Evolutionary conservation across 352 stramenopile genomes (phyloP), one percentile per base, ranked within the genome.

Genomic region (Phytophthora fragariae): DNA sequence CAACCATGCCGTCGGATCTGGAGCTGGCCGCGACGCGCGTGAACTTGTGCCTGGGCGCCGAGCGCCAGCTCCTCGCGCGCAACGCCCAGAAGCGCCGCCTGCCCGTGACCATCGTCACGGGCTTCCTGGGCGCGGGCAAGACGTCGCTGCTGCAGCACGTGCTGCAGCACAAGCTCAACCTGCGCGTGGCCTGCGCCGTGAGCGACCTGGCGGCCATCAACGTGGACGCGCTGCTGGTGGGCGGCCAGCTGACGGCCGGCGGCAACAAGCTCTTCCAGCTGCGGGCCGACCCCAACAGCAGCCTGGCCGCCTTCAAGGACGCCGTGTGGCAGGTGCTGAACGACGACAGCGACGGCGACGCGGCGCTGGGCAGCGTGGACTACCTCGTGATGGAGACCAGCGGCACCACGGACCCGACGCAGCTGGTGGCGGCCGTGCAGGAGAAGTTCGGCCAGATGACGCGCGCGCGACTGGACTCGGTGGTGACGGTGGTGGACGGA

Each of bases 371-470:
- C 50, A 61, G 90, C 68, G 86, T 92, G n/a, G 87, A 94, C 73
- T 94, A 92, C 68, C 74, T 92, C 15, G 80, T 92, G 0, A 85
- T 94, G 62, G 87, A 94, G 73, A 94, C 87, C 14, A 94, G 87
- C 60, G 85, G 86, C 63, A 90, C 86, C 31, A 89, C 83, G 17
- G 87, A 95, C 61, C 89, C 89, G 21, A 90, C 81, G 63, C 79
- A 83, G 52, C 70, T 95, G 49, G 81, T 95, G 21, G 74, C 80
- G 0, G 82, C 85, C 0, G 83, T 94, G 44, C 82, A 94, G 50
- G 79, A 91, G 35, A 86, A 86, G 17, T 95, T 94, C 44, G 89
- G 89, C 62, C 85, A 89, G 41, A 92, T 95, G 84, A 92, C 84
- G 33, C 84, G 86, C 17, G 89, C 87, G n/a, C 77, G 87, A 21